Percentiles rank a stretch among this genome's conserved stretches.
Conservation (phyloP, 768 basidiomycete genomes). For the Naematelia aurantialba region DNA sequence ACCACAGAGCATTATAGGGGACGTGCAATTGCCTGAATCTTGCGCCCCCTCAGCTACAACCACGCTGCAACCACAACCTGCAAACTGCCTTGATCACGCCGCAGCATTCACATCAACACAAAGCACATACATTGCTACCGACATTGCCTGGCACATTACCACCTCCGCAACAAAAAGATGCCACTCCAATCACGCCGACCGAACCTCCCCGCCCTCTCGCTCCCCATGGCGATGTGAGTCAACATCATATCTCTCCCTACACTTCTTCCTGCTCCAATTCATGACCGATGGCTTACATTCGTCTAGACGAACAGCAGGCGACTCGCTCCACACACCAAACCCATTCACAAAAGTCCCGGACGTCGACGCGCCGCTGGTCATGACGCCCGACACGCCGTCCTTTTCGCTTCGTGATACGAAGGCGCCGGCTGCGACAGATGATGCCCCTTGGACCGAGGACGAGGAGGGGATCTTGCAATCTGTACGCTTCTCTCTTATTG, state of each 20-base stretch:
- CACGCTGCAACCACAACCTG: too few relatives aligned
- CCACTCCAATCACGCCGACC: not conserved
- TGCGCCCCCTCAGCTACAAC: too few relatives aligned
- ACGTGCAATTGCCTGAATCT: too few relatives aligned
- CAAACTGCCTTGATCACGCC: too few relatives aligned
- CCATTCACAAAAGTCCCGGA: not conserved
- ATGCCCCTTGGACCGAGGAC: slow-evolving; percentile 20
- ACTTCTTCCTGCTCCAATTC: not conserved
- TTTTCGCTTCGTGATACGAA: not conserved
- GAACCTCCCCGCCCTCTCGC: not conserved
- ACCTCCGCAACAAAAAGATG: not conserved
- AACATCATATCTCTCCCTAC: not conserved
- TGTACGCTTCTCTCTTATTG: slow-evolving; percentile 7
- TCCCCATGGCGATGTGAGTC: not conserved
- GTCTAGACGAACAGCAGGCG: not conserved
- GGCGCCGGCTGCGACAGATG: not conserved
- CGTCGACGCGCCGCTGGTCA: slow-evolving; percentile 9
- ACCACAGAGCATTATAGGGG: too few relatives aligned
- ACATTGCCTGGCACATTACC: too few relatives aligned
- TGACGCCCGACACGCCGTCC: slow-evolving; percentile 14
- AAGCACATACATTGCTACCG: too few relatives aligned
- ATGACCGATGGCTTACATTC: too few relatives aligned
- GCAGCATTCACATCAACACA: too few relatives aligned
- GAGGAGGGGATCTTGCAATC: slow-evolving; percentile 20
- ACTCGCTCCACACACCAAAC: not conserved